Evolutionary conservation across 805 yeast genomes (phyloP).

Genomic region (Nakazawaea ernobii): DNA sequence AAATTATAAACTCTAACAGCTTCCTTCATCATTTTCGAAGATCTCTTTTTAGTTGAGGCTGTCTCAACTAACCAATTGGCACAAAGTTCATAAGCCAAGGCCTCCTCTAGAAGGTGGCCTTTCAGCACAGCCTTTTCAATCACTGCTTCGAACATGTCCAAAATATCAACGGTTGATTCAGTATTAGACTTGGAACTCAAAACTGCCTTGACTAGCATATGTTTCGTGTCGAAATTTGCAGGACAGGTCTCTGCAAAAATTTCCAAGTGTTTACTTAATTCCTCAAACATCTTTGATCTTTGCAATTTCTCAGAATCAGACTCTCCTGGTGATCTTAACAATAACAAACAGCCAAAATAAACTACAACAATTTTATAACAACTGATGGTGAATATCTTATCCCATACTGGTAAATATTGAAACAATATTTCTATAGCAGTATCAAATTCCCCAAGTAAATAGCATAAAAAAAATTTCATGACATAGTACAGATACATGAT

Average conservation of each 20-base stretch:
- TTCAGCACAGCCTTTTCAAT: conserved; percentile 30
- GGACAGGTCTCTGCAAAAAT: conserved; percentile 33
- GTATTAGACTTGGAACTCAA: conserved; percentile 13
- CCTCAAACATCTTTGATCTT: conserved; percentile 15
- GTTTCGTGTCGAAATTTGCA: conserved; percentile 31
- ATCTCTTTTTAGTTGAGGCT: conserved; percentile 25
- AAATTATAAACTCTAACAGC: conserved; percentile 30
- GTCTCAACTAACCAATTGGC: conserved; percentile 30
- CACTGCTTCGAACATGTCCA: conserved; percentile 41
- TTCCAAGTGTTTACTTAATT: conserved; percentile 21
- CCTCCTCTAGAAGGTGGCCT: conserved; percentile 31
- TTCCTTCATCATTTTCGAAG: conserved; percentile 28
- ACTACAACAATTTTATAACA: conserved; percentile 11
- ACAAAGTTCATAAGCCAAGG: conserved; percentile 35
- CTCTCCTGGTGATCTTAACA: conserved; percentile 14
- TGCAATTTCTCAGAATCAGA: conserved; percentile 15
- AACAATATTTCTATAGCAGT: neutral
- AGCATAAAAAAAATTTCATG: conserved; percentile 1
- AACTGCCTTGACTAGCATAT: conserved; percentile 30
- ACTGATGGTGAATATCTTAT: neutral
- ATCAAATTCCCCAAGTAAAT: neutral
- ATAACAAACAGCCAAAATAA: conserved; percentile 12
- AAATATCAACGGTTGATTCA: conserved; percentile 27
- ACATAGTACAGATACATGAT: neutral
- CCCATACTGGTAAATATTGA: neutral